Base-by-base conservation (phyloP, 2,329 filamentous ascomycete species). In the Penicillium sp. region DNA sequence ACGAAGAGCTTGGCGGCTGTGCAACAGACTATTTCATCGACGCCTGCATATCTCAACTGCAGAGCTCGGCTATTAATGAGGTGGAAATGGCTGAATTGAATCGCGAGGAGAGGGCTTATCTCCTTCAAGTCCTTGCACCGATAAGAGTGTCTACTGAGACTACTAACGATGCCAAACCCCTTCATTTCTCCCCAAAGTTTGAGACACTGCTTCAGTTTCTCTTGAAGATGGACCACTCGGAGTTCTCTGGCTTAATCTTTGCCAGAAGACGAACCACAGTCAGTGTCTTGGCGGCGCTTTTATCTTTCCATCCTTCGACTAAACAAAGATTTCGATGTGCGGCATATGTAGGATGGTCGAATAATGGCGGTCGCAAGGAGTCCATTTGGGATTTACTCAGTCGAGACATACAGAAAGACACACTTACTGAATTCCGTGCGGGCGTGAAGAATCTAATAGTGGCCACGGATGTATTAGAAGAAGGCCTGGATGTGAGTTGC, bases 11-110 rank as follows among this genome's bases (percentile, higher is more conserved):
- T 4, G 89, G 89, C 0, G 61, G 77, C 1, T 92, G 88, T 87
- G 87, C 87, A 1, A 81, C 82, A 0, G 86, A 92, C 47, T 82
- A 81, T 48, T 92, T 86, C 66, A 82, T 92, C 23, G 72, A 72
- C 49, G 75, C 75, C 35, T 79, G 81, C 3, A 73, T 85, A 9
- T 69, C 66, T 45, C 72, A 71, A 45, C 65, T 77, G 11, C 62
- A 44, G 9, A 50, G 49, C 14, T 60, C 57, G 2, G 49, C 61
- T 12, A 44, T 62, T 6, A 58, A 67, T 18, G 52, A 43, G 73
- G 76, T 50, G 49, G 53, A 67, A 49, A 66, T 77, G n/a, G 69
- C 77, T 22, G 69, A 71, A 1, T 81, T 79, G 75, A 73, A 76
- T 2, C 75, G 77, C 0, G 85, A 88, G 53, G 83, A 82, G 51